Conservation (phyloP, 1,284 basidiomycete species). For the Ustilago crameri region DNA sequence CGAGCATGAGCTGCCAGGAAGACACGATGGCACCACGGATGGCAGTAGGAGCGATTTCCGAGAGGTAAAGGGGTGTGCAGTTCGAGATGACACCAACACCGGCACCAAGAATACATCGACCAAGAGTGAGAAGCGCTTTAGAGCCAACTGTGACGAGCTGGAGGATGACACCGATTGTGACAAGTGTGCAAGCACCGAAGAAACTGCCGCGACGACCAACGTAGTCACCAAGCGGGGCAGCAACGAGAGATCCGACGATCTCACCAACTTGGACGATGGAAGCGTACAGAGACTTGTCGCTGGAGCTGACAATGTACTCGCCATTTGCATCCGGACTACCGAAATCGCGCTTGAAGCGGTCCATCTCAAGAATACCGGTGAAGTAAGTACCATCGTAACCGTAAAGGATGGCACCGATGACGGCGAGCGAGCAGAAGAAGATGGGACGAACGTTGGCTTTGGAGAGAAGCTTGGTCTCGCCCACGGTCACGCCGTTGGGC, state of each 20-base stretch:
- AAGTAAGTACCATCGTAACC: constrained; percentile 67
- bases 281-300: constrained; percentile 62
- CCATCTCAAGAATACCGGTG: constrained; percentile 68
- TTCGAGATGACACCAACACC: constrained; percentile 70
- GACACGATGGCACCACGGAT: constrained; percentile 70
- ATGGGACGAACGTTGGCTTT: constrained; percentile 65
- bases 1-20: constrained; percentile 70
- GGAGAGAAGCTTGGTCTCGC: constrained; percentile 56
- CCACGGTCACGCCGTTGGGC: constrained; percentile 40
- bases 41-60: constrained; percentile 70
- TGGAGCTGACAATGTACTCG: constrained; percentile 52
- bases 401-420: constrained; percentile 67
- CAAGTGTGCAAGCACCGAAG: constrained; percentile 63
- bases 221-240: constrained; percentile 69
- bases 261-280: constrained; percentile 71
- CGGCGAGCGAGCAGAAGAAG: constrained; percentile 65
- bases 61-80: constrained; percentile 69
- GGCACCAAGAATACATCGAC: constrained; percentile 69
- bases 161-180: constrained; percentile 69
- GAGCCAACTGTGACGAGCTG: constrained; percentile 68
- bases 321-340: constrained; percentile 52
- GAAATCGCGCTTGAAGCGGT: constrained; percentile 59
- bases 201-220: constrained; percentile 69
- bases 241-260: constrained; percentile 69
- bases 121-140: constrained; percentile 68